Evolutionary conservation across 306 rosid genomes (phyloP).

Genomic region (Quercus engelmannii): DNA sequence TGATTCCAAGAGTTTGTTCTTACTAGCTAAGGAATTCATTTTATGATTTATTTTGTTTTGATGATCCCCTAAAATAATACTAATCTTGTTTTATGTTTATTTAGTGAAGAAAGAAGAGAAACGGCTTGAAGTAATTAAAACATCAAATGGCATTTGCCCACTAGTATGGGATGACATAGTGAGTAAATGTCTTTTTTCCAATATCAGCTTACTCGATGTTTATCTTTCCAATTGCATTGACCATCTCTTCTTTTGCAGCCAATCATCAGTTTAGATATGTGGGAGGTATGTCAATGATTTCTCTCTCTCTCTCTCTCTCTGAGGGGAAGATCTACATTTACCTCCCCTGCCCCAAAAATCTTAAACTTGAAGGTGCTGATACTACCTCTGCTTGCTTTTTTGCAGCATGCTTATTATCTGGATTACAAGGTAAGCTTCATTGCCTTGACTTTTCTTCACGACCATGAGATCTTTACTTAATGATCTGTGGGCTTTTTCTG

Average conservation of each 20-base stretch:
- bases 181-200: constrained; percentile 31
- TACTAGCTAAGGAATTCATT: neutral
- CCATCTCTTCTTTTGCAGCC: constrained; percentile 66
- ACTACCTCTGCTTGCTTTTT: constrained; percentile 14
- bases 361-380: constrained; percentile 27
- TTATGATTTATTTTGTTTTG: constrained; percentile 8
- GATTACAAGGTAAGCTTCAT: constrained; percentile 72
- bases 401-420: constrained; percentile 93
- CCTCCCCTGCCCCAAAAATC: neutral
- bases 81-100: constrained; percentile 18
- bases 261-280: constrained; percentile 79
- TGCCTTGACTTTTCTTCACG: constrained; percentile 2
- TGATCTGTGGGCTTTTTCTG: constrained; percentile 14
- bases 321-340: neutral
- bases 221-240: constrained; percentile 17
- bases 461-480: constrained; percentile 3
- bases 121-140: constrained; percentile 58
- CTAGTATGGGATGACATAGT: constrained; percentile 85
- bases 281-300: constrained; percentile 69
- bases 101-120: constrained; percentile 85
- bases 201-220: constrained; percentile 6
- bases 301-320: constrained; percentile 14
- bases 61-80: neutral
- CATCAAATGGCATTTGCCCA: constrained; percentile 80
- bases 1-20: neutral